Evolutionary conservation across 352 stramenopile species (phyloP).

Genomic region (Globisporangium paroecandrum): DNA sequence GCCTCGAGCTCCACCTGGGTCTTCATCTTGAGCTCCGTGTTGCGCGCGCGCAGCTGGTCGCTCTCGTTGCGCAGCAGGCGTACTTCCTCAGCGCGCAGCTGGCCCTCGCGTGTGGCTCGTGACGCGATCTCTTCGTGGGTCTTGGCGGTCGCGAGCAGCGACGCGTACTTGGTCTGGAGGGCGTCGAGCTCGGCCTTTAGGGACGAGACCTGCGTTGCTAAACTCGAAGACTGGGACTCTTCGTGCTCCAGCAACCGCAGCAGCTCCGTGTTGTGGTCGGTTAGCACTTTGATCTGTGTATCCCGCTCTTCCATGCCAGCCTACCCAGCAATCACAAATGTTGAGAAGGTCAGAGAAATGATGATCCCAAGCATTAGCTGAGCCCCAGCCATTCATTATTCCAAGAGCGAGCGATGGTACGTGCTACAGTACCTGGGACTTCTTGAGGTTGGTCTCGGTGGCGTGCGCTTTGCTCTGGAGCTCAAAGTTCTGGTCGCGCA

Average conservation of each 20-base stretch:
- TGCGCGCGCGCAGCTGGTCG: constrained; percentile 92
- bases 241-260: constrained; percentile 93
- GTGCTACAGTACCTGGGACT: constrained; percentile 45
- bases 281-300: constrained; percentile 92
- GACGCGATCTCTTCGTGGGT: constrained; percentile 91
- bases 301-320: constrained; percentile 86
- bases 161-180: constrained; percentile 86
- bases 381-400: not conserved
- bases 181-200: constrained; percentile 80
- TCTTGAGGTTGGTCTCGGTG: constrained; percentile 80
- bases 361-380: not conserved
- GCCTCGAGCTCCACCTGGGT: constrained; percentile 94
- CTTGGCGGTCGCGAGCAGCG: constrained; percentile 89
- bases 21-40: constrained; percentile 93
- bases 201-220: constrained; percentile 50
- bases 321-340: constrained; percentile 10
- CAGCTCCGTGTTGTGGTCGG: constrained; percentile 95
- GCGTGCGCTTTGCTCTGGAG: constrained; percentile 86
- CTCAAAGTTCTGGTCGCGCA: constrained; percentile 93
- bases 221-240: constrained; percentile 80
- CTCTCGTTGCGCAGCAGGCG: constrained; percentile 83
- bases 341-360: not conserved
- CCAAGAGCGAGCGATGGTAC: not conserved
- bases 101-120: constrained; percentile 85
- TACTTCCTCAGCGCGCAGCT: constrained; percentile 93